Evolutionary conservation across 2,329 filamentous ascomycete genomes (phyloP).

Genomic region (Pseudonectria foliicola): DNA sequence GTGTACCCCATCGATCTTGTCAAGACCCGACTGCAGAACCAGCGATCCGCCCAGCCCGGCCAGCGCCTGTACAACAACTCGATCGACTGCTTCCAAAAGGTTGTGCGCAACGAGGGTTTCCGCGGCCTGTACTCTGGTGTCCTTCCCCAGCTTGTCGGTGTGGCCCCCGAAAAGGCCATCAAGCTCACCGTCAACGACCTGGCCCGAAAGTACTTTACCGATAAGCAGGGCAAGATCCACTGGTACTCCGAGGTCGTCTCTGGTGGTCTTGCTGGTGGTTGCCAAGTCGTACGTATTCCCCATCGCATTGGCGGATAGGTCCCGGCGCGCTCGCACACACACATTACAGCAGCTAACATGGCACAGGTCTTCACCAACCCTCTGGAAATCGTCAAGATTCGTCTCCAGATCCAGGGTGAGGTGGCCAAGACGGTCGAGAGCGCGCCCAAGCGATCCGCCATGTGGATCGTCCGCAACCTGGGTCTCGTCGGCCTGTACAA

Average conservation of each 20-base stretch:
- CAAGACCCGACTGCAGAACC: constrained; percentile 98
- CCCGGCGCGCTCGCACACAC: background rate
- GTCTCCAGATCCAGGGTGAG: constrained; percentile 94
- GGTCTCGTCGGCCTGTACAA: constrained; percentile 95
- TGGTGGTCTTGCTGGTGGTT: constrained; percentile 82
- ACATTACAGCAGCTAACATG: background rate
- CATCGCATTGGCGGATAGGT: too few relatives aligned
- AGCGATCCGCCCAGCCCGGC: constrained; percentile 74
- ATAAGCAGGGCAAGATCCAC: constrained; percentile 69
- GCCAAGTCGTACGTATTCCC: constrained; percentile 75
- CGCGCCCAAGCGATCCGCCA: constrained; percentile 79
- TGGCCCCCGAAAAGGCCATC: constrained; percentile 98
- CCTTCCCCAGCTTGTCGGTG: constrained; percentile 88
- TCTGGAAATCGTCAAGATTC: constrained; percentile 98
- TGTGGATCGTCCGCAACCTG: constrained; percentile 96
- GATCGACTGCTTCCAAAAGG: constrained; percentile 88
- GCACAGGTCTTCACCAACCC: constrained; percentile 88
- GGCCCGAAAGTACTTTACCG: constrained; percentile 68
- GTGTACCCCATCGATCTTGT: constrained; percentile 98
- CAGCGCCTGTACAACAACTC: constrained; percentile 95
- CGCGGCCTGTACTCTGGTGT: constrained; percentile 90
- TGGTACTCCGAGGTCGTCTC: constrained; percentile 70
- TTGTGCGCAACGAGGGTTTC: constrained; percentile 86
- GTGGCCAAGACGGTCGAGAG: constrained; percentile 80
- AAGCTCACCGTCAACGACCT: constrained; percentile 98